Evolutionary conservation across 768 basidiomycete species (phyloP).

Genomic region (Boletus vinaceobasis): DNA sequence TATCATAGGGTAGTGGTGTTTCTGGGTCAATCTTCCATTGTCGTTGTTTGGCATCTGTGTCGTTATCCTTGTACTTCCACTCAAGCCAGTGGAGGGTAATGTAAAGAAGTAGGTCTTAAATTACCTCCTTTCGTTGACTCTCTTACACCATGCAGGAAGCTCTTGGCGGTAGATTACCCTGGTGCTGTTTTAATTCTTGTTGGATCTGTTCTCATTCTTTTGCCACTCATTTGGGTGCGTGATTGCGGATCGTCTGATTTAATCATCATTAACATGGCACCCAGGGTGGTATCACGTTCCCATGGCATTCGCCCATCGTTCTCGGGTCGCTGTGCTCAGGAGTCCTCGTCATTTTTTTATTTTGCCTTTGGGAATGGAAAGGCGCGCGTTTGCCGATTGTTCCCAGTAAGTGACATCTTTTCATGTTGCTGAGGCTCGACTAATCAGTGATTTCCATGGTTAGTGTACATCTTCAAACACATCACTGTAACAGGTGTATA

Average conservation of each 20-base stretch:
- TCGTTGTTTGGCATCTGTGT: slow-evolving; percentile 51
- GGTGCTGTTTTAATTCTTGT: slow-evolving; percentile 57
- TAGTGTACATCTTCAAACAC: slow-evolving; percentile 72
- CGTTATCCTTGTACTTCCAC: slow-evolving; percentile 60
- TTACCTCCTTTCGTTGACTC: neutral
- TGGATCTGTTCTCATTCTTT: slow-evolving; percentile 59
- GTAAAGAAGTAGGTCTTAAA: slow-evolving; percentile 40
- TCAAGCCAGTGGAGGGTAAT: slow-evolving; percentile 64
- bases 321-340: slow-evolving; percentile 58
- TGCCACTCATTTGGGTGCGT: slow-evolving; percentile 70
- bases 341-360: slow-evolving; percentile 48
- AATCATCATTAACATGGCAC: neutral
- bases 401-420: slow-evolving; percentile 46
- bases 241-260: neutral
- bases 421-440: neutral
- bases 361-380: slow-evolving; percentile 73
- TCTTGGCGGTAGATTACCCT: slow-evolving; percentile 61
- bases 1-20: slow-evolving; percentile 54
- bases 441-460: neutral
- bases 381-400: slow-evolving; percentile 68
- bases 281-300: slow-evolving; percentile 69
- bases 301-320: slow-evolving; percentile 68
- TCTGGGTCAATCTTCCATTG: slow-evolving; percentile 68
- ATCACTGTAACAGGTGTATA: slow-evolving; percentile 66
- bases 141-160: slow-evolving; percentile 43